phyloP scores from a whole-genome alignment of 495 filamentous ascomycete species.

The Aspergillus conjunctus region DNA sequence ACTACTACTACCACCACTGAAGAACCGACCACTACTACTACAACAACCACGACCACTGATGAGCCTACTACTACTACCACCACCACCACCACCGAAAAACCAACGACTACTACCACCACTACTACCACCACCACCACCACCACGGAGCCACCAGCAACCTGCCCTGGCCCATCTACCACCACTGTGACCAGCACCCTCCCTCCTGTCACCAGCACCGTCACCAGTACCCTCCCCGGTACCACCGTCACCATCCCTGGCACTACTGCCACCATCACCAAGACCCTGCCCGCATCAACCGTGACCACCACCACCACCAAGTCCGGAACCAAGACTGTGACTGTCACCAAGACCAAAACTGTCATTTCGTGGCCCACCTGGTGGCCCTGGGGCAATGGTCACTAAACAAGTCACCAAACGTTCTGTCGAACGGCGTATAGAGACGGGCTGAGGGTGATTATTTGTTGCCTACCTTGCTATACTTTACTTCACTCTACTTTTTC shows the following conservation, averaged over 20 bases:
- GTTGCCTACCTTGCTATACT: background rate
- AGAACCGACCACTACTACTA: background rate
- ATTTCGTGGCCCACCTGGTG: constrained; percentile 3
- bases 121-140: background rate
- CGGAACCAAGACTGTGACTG: background rate
- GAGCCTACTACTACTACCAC: background rate
- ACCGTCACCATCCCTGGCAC: background rate
- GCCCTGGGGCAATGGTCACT: background rate
- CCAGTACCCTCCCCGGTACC: background rate
- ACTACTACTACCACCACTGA: background rate
- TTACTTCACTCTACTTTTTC: background rate
- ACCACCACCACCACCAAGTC: background rate
- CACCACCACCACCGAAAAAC: constrained; percentile 3
- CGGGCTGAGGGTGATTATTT: too few species aligned
- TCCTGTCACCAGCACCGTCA: background rate
- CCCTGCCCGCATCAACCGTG: background rate
- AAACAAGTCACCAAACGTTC: too few species aligned
- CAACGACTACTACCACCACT: background rate
- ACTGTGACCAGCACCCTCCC: background rate
- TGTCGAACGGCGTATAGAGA: too few species aligned
- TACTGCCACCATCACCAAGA: background rate
- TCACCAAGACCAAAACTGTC: constrained; percentile 1
- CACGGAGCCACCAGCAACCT: background rate
- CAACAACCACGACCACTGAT: background rate
- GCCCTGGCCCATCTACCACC: background rate